These are phyloP conservation scores for Leishmania mexicana DNA, from an alignment of 208 protist species.

Conservation along the genomic window DNA sequence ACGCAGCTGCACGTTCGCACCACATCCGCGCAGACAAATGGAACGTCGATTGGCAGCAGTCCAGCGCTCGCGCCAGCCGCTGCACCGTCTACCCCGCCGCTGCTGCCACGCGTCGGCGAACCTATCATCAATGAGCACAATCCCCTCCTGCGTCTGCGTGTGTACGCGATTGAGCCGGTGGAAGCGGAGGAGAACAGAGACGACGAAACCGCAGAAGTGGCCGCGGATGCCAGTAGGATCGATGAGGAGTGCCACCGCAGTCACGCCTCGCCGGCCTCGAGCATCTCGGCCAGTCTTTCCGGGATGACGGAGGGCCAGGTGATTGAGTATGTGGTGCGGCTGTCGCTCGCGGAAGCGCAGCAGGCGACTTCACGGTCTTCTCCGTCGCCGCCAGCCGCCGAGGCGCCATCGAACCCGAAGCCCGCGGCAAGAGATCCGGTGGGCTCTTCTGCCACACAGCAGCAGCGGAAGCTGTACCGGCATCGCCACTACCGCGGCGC, in stretches of 20 bases:
- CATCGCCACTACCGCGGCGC: conserved; percentile 23
- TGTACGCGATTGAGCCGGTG: conserved; percentile 17
- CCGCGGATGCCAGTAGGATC: neutral
- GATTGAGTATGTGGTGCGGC: conserved; percentile 39
- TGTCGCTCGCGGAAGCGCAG: conserved; percentile 32
- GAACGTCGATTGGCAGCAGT: conserved; percentile 29
- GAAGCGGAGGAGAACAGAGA: neutral
- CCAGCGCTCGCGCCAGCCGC: conserved; percentile 18
- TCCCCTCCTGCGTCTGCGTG: conserved; percentile 23
- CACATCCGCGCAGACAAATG: conserved; percentile 16
- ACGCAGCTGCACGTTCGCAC: conserved; percentile 17
- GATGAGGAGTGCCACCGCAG: neutral
- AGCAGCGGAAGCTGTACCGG: neutral
- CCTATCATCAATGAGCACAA: conserved; percentile 33
- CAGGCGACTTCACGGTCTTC: neutral
- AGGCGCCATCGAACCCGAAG: neutral
- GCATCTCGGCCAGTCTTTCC: conserved; percentile 1
- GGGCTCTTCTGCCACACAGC: neutral
- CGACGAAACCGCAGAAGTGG: neutral
- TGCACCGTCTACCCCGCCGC: conserved; percentile 25
- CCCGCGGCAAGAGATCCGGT: neutral
- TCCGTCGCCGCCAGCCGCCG: neutral
- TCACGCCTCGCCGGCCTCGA: neutral
- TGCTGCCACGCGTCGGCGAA: conserved; percentile 33
- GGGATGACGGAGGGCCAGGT: conserved; percentile 43